Base-by-base conservation (phyloP, 1,284 basidiomycete species). In the Erythrobasidium hasegawianum region DNA sequence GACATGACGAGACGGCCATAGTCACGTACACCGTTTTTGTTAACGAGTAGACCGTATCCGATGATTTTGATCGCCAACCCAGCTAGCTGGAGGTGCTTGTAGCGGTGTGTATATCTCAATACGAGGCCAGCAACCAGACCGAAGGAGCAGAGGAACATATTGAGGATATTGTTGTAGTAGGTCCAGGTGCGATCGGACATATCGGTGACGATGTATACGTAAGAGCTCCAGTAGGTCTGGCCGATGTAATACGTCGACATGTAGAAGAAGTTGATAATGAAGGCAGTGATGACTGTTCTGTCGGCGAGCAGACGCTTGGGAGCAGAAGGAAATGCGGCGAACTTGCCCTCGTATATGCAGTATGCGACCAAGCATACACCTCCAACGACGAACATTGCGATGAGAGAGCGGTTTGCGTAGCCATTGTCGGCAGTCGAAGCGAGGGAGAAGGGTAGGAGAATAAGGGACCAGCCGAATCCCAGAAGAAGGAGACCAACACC, bases 41-140 rank as follows among this genome's bases (percentile, higher is more conserved):
- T 47, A 10, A 64, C 52, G 24, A 64, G 50, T 10, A 64, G 53
- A 33, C 47, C 60, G 33, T 43, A 43, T 16, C 60, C 71, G 55
- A 72, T 50, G n/a, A 68, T 57, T 45, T 69, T 68, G 41, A 69
- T 56, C 5, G 13, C 13, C 18, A 71, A n/a, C 1, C 71, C 71
- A 24, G 61, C 29, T 50, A 74, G 41, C 64, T 74, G 74, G 7
- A 72, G 59, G 33, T 60, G 45, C 77, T 81, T 81, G 78, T 79
- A 81, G 11, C 80, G 77, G 52, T 77, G 75, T 38, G 79, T 80
- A 22, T 70, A 73, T 24, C 72, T 73, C 76, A 80, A 78, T 69
- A 79, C 71, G 13, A 76, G 53, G n/a, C 81, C 81, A 1, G 76
- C 80, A 9, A 78, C 40, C 55, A 82, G 74, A 39, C 75, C 76